phyloP scores from a whole-genome alignment of 257 asterid genomes.

The Phtheirospermum japonicum region DNA sequence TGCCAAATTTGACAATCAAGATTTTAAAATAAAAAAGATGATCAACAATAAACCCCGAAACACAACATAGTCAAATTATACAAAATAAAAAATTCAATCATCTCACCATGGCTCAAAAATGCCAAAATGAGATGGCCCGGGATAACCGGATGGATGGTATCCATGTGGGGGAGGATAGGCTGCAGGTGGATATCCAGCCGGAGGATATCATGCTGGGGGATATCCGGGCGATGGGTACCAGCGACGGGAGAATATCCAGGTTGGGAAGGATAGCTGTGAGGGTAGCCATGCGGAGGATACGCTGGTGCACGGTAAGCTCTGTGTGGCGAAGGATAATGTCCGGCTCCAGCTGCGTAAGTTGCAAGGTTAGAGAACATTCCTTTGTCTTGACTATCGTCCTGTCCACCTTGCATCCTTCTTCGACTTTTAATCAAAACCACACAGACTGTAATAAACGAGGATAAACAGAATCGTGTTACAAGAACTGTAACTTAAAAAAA shows the following conservation, averaged over 20 bases:
- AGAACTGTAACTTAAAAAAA: constrained; percentile 13
- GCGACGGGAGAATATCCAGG: constrained; percentile 38
- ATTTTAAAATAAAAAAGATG: neutral
- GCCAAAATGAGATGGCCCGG: constrained; percentile 63
- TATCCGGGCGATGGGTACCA: constrained; percentile 58
- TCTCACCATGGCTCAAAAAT: constrained; percentile 9
- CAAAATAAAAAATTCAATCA: neutral
- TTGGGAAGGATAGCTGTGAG: constrained; percentile 41
- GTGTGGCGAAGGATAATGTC: no score
- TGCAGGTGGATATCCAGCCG: constrained; percentile 48
- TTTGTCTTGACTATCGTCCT: constrained; percentile 45
- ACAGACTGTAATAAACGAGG: constrained; percentile 12
- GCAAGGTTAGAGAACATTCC: constrained; percentile 74
- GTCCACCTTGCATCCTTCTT: constrained; percentile 46
- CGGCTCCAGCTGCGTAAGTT: constrained; percentile 55
- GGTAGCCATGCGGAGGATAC: no score
- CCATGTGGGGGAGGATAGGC: constrained; percentile 44
- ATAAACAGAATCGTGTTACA: no score
- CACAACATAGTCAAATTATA: neutral
- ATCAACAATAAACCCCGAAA: constrained; percentile 9
- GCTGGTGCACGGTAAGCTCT: no score
- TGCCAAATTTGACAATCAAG: no score
- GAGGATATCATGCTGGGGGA: constrained; percentile 42
- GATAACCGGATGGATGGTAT: constrained; percentile 45
- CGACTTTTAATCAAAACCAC: constrained; percentile 15